A percentile compares a stretch with the other conserved stretches of the same genome.
These are phyloP conservation scores for Cercophora newfieldiana DNA, from an alignment of 495 filamentous ascomycete genomes.

Conservation along the genomic window DNA sequence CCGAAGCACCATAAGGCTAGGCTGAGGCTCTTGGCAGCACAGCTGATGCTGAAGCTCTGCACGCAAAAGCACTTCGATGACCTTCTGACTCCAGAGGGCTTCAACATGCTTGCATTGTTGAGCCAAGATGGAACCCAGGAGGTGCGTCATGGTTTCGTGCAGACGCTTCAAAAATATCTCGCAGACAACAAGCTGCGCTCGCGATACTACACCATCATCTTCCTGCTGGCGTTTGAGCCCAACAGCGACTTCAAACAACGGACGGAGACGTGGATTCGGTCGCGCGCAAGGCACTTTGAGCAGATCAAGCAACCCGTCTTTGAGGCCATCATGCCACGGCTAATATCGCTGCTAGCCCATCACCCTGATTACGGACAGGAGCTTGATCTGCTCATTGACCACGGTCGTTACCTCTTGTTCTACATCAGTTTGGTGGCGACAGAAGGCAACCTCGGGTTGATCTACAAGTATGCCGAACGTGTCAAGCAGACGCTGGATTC, in stretches of 20 bases:
- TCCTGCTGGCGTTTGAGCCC: slow-evolving; percentile 90
- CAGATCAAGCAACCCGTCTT: slow-evolving; percentile 62
- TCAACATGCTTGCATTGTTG: slow-evolving; percentile 76
- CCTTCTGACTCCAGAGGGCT: slow-evolving; percentile 67
- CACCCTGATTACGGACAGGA: slow-evolving; percentile 84
- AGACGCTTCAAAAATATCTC: slow-evolving; percentile 84
- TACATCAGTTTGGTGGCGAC: slow-evolving; percentile 83
- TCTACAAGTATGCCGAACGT: slow-evolving; percentile 89
- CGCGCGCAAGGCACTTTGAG: slow-evolving; percentile 61
- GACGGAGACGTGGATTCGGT: slow-evolving; percentile 84
- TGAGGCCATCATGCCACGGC: slow-evolving; percentile 80
- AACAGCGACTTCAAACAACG: slow-evolving; percentile 63
- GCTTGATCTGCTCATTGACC: slow-evolving; percentile 70
- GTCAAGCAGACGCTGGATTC: slow-evolving; percentile 88
- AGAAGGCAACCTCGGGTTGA: slow-evolving; percentile 80
- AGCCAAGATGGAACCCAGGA: slow-evolving; percentile 73
- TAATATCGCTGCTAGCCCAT: slow-evolving; percentile 86
- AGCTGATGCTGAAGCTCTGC: slow-evolving; percentile 81
- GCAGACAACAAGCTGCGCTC: slow-evolving; percentile 63
- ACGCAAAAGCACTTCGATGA: slow-evolving; percentile 71
- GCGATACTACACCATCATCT: slow-evolving; percentile 85
- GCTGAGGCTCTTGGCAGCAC: slow-evolving; percentile 78
- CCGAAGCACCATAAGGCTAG: slow-evolving; percentile 72
- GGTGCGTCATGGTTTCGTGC: slow-evolving; percentile 76
- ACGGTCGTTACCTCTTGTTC: slow-evolving; percentile 82